Base-by-base conservation (phyloP, 768 basidiomycete species). In the Naganishia vaughanmartiniae region DNA sequence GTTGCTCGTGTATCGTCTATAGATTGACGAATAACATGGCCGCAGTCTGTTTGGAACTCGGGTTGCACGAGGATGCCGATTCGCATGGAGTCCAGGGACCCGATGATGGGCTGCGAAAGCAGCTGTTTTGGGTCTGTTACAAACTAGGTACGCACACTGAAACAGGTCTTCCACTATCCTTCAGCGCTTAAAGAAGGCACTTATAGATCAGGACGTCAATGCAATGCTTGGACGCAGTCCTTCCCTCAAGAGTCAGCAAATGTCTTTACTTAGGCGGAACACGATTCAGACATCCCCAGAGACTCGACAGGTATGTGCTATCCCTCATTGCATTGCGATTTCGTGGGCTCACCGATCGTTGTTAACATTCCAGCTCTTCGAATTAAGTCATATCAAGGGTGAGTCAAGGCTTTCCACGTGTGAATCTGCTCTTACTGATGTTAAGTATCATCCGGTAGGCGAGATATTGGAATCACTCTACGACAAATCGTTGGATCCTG, bases 71-170 rank as follows among this genome's bases (percentile, higher is more conserved):
- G 39, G 57, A 58, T 26, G 4, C 34, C 4, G 34, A 31, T 5
- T 58, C 34, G 4, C 57, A 39, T 1, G 57, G 24, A 15, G 2
- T 4, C 0, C 36, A 58, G 1, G 57, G 34, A 19, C 31, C 4
- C n/a, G 36, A 58, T 21, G 7, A 17, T 19, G 15, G 39, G 15
- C 15, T 58, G 34, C 19, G 57, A 39, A 58, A 58, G 34, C 57
- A 58, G 36, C 28, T 63, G 21, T 63, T 63, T 36, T 30, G 28
- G 6, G 60, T 63, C 17, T 63, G 60, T 30, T 63, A n/a, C 24
- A 63, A 63, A 63, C 11, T 63, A 46, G 60, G 60, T 63, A 63
- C 4, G 60, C 39, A 4, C 24, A 30, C n/a, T n/a, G n/a, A n/a
- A n/a, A n/a, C n/a, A n/a, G n/a, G n/a, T n/a, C n/a, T n/a, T n/a